Evolutionary conservation across 305 asterid genomes (phyloP).

Genomic region (Coffea humblotiana): DNA sequence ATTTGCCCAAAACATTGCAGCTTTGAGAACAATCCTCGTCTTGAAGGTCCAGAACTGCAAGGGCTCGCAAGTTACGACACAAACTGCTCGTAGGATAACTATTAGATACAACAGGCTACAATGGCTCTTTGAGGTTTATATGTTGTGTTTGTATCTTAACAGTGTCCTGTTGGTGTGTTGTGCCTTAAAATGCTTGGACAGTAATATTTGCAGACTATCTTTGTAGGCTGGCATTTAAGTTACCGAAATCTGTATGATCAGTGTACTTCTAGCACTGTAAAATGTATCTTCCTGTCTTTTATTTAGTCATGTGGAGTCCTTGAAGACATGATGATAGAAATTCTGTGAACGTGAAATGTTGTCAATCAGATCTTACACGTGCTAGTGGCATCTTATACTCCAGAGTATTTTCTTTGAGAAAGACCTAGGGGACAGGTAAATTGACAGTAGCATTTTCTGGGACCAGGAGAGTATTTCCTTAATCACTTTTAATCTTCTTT

Average conservation of each 20-base stretch:
- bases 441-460: too few species aligned
- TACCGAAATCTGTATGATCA: neutral
- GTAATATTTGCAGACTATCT: neutral
- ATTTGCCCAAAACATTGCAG: conserved; percentile 37
- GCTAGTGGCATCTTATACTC: too few species aligned
- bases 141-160: conserved; percentile 11
- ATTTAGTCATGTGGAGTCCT: too few species aligned
- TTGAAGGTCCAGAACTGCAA: conserved; percentile 94
- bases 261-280: neutral
- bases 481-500: too few species aligned
- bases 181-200: neutral
- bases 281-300: too few species aligned
- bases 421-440: too few species aligned
- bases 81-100: conserved; percentile 52
- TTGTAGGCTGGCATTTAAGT: neutral
- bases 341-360: too few species aligned
- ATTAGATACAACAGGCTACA: neutral
- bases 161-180: neutral
- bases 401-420: too few species aligned
- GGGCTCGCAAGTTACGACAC: conserved; percentile 90
- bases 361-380: too few species aligned
- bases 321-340: too few species aligned
- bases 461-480: too few species aligned
- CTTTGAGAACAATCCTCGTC: conserved; percentile 86
- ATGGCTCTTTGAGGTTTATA: conserved; percentile 7